Base-by-base conservation (phyloP, 108 stramenopile genomes). In the Skeletonema menzelii region DNA sequence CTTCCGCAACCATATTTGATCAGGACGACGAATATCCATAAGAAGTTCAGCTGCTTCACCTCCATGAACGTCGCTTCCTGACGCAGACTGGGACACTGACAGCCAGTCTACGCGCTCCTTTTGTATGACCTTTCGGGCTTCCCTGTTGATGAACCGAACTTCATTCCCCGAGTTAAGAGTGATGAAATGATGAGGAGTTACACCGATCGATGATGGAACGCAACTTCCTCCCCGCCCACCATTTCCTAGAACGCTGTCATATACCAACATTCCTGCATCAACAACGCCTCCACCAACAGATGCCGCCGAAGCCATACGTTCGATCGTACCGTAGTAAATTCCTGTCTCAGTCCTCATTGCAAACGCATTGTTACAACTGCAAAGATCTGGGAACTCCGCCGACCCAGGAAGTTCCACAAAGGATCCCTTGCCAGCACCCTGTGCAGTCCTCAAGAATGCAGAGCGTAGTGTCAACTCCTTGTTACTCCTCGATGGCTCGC, bases 1-100 rank as follows among this genome's bases (percentile, higher is more conserved):
- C 56, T 87, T 86, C 15, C 92, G 82, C 55, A 95, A 69, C 95
- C 95, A 95, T 44, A 95, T 92, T 82, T 93, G 91, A 86, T 93
- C 95, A 7, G 91, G 89, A n/a, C 95, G 80, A 8, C 95, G 87
- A 57, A 89, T 81, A 65, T 95, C 95, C 84, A 88, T 92, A 47
- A 95, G 58, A 8, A 95, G 73, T 57, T 91, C 91, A 5, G 87
- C 86, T 44, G 74, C 87, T 28, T 58, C 42, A 30, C 42, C 76
- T 49, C 80, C 85, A 22, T 81, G 17, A 22, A 27, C 22, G 32
- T 59, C 64, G 32, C 75, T 28, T 42, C 63, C 61, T 8, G 82
- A 63, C n/a, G 82, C 42, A 15, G 84, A 64, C 46, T 77, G 62
- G 22, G 86, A 65, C 57, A 84, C 38, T 5, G 85, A 80, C 17